These are phyloP conservation scores for Tetrapisispora namnaoensis DNA, from an alignment of 805 yeast species.

Conservation along the genomic window DNA sequence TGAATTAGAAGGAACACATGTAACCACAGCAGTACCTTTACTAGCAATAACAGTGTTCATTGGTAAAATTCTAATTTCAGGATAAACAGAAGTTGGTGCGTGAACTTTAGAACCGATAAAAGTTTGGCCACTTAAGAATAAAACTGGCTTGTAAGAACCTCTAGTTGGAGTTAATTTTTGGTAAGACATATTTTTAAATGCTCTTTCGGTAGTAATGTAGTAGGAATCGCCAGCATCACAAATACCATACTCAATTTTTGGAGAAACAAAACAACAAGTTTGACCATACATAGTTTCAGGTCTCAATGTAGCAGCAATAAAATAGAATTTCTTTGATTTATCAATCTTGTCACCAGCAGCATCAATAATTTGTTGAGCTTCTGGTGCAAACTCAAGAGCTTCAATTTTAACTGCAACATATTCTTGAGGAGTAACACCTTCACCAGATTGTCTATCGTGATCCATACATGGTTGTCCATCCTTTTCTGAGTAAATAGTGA, in stretches of 20 bases:
- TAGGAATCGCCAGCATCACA: conserved; percentile 74
- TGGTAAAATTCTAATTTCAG: conserved; percentile 75
- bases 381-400: conserved; percentile 47
- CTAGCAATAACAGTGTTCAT: conserved; percentile 94
- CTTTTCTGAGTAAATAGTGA: conserved; percentile 92
- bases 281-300: conserved; percentile 99
- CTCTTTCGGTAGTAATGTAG: conserved; percentile 84
- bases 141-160: conserved; percentile 59
- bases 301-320: conserved; percentile 94
- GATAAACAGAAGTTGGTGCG: conserved; percentile 71
- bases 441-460: conserved; percentile 95
- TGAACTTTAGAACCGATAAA: conserved; percentile 79
- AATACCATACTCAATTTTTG: conserved; percentile 85
- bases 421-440: conserved; percentile 95
- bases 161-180: conserved; percentile 87
- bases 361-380: conserved; percentile 32
- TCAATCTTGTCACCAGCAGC: conserved; percentile 27
- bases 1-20: conserved; percentile 98
- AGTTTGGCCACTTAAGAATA: conserved; percentile 54
- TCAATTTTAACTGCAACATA: conserved; percentile 87
- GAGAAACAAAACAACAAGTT: conserved; percentile 95
- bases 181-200: conserved; percentile 94
- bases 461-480: conserved; percentile 99
- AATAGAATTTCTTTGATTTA: conserved; percentile 53
- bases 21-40: conserved; percentile 98